Evolutionary conservation across 148 eudicot genomes (phyloP).

Genomic region (Polygonum aviculare): DNA sequence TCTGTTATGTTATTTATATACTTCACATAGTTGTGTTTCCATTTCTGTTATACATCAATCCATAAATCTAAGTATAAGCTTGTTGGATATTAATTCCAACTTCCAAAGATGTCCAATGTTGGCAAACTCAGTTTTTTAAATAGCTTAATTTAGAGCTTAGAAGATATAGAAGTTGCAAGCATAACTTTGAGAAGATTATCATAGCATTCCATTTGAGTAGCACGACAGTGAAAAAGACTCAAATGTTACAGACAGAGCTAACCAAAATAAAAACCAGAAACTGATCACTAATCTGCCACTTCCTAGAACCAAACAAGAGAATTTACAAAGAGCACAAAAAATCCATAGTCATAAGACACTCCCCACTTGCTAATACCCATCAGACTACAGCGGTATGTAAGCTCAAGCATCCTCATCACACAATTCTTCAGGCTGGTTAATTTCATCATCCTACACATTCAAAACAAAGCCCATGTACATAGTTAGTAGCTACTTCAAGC

Average conservation of each 20-base stretch:
- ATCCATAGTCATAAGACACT: neutral
- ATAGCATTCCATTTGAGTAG: neutral
- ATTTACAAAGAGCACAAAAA: constrained; percentile 23
- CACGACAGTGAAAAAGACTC: neutral
- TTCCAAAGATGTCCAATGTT: neutral
- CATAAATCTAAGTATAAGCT: too few species aligned
- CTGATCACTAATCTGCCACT: neutral
- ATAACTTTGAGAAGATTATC: neutral
- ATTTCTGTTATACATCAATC: too few species aligned
- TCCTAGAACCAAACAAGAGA: neutral
- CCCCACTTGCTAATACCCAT: neutral
- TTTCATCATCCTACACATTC: constrained; percentile 8
- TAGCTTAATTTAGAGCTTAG: neutral
- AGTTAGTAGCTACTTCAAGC: neutral
- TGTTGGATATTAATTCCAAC: too few species aligned
- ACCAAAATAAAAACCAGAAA: neutral
- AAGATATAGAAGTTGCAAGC: neutral
- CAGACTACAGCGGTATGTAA: neutral
- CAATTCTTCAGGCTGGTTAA: constrained; percentile 20
- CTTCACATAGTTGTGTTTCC: neutral
- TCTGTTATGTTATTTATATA: neutral
- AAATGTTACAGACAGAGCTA: neutral
- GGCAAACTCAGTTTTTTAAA: too few species aligned
- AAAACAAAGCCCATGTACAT: neutral
- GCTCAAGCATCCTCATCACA: constrained; percentile 34